Percentiles rank a stretch among this genome's conserved stretches.
phyloP scores from a whole-genome alignment of 2,329 filamentous ascomycete species.

The Cytospora piceicola region DNA sequence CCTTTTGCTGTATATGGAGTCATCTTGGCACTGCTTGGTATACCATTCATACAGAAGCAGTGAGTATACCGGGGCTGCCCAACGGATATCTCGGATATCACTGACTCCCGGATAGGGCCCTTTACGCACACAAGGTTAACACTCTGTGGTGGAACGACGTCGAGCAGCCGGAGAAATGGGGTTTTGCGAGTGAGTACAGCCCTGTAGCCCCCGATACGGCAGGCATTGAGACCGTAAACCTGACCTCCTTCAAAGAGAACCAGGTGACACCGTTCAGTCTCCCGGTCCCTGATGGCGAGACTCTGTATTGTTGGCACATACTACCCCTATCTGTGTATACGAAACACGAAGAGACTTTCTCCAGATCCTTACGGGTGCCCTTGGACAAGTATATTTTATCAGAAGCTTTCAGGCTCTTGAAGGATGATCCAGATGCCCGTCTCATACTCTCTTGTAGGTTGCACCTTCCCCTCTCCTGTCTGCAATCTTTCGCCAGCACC shows the following conservation, averaged over 20 bases:
- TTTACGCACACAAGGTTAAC: conserved; percentile 84
- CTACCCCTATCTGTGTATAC: conserved; percentile 78
- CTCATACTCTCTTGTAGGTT: conserved; percentile 66
- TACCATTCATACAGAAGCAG: conserved; percentile 78
- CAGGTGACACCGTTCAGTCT: conserved; percentile 88
- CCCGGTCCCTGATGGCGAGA: conserved; percentile 73
- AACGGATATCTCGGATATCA: neutral
- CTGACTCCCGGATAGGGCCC: conserved; percentile 57
- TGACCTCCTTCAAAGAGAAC: conserved; percentile 59
- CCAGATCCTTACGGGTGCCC: conserved; percentile 32
- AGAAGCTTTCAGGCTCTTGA: conserved; percentile 64
- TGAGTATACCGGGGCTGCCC: conserved; percentile 48
- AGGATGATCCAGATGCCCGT: conserved; percentile 64
- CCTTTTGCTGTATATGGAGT: conserved; percentile 68
- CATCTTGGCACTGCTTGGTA: conserved; percentile 68
- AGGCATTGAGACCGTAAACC: neutral
- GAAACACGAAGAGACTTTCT: conserved; percentile 66
- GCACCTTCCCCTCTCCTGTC: conserved; percentile 1
- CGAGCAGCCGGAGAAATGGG: conserved; percentile 78
- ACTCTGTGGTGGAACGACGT: conserved; percentile 73
- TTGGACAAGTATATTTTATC: conserved; percentile 56
- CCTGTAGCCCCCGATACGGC: neutral
- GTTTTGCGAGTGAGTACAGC: conserved; percentile 72
- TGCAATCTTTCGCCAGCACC: conserved; percentile 10
- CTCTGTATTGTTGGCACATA: conserved; percentile 88